Base-by-base conservation (phyloP, 371 early-diverging fungal genomes). In the Aphelidium insulamus region DNA sequence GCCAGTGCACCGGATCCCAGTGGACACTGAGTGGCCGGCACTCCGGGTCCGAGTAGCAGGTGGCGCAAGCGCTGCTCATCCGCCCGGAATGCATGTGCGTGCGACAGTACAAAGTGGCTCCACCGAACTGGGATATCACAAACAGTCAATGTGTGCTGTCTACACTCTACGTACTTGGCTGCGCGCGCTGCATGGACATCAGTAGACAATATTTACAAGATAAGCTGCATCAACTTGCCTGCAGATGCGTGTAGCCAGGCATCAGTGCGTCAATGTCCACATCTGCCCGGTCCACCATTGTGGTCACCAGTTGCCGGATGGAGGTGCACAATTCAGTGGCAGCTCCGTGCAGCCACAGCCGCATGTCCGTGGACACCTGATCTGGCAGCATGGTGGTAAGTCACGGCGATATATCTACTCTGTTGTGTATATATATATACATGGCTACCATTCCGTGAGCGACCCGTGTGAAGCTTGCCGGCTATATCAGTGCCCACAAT, bases 201-300 rank as follows among this genome's bases (percentile, higher is more conserved):
- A n/a, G 12, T 19, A 20, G 15, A 24, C 7, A n/a, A 17, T 4
- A 33, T 15, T 10, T 14, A 20, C 19, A 14, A n/a, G 3, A 15
- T 12, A 4, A 39, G 27, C 12, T 1, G 10, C 17, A 9, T 23
- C 0, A 2, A 18, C 38, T 33, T 44, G 66, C 70, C 54, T 90
- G 95, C 46, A 94, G 45, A 54, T 94, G 95, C 8, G 95, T 94
- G 59, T 91, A 94, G 1, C 95, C 95, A 20, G 95, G 95, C 77
- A 94, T 77, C 36, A 94, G 44, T 5, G 82, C 72, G 50, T 88
- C 82, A 9, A 84, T 57, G 44, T 94, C 92, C 30, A 49, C 51
- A 40, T 75, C 74, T 5, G 92, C 90, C 17, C 90, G 67, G 19
- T 57, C 51, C 1, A 80, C 73, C 20, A 67, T 56, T 2, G 68